A percentile compares a stretch with the other conserved stretches of the same genome.
These are phyloP conservation scores for Aureobasidium zeae DNA, from an alignment of 2,329 filamentous ascomycete genomes.

Conservation along the genomic window DNA sequence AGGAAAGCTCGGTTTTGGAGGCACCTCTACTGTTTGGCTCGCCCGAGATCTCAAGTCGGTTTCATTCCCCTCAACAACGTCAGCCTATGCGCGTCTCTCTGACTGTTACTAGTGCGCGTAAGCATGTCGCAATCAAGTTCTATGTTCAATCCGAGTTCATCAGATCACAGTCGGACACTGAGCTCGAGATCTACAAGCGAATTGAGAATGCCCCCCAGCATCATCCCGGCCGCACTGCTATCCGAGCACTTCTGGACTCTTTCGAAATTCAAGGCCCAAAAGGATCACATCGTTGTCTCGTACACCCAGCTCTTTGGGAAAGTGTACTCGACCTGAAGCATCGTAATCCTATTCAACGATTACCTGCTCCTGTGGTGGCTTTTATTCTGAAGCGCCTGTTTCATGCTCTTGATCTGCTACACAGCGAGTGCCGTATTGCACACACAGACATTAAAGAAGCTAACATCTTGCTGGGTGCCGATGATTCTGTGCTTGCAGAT, in stretches of 20 bases:
- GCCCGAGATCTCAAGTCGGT: conserved; percentile 20
- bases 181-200: conserved; percentile 20
- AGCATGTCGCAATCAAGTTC: conserved; percentile 17
- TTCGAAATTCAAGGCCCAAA: conserved; percentile 26
- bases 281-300: conserved; percentile 31
- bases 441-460: conserved; percentile 35
- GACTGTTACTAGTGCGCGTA: conserved; percentile 1
- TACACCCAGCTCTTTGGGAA: conserved; percentile 34
- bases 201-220: conserved; percentile 19
- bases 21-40: conserved; percentile 20
- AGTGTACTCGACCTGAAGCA: conserved; percentile 33
- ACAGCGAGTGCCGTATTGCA: conserved; percentile 36
- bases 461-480: conserved; percentile 34
- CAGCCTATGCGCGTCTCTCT: background rate
- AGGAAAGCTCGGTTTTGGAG: conserved; percentile 21
- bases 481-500: conserved; percentile 29
- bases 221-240: conserved; percentile 26
- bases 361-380: conserved; percentile 33
- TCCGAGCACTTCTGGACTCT: conserved; percentile 27
- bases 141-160: background rate
- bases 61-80: background rate
- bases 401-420: conserved; percentile 35
- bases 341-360: conserved; percentile 31
- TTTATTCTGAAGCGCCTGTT: conserved; percentile 31
- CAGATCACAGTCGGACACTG: conserved; percentile 15